Evolutionary conservation across 495 filamentous ascomycete species (phyloP).

Genomic region (Symbiotaphrina buchneri): DNA sequence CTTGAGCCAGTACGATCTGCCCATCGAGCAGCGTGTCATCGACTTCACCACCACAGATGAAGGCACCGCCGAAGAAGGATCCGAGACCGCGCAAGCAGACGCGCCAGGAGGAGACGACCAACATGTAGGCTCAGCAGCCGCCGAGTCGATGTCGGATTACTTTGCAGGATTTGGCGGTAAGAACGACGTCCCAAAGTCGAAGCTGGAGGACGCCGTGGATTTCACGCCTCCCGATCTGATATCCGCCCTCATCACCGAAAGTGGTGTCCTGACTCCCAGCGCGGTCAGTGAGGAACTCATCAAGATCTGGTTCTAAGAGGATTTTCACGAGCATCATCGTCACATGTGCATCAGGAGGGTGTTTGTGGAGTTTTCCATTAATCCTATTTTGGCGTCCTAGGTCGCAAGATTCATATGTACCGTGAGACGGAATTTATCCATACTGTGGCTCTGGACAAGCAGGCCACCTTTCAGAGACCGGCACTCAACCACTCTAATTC

Average conservation of each 20-base stretch:
- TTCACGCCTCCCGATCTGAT: conserved; percentile 73
- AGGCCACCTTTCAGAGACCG: too few species aligned
- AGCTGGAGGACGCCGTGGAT: conserved; percentile 39
- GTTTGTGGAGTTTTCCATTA: too few species aligned
- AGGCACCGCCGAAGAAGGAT: conserved; percentile 7
- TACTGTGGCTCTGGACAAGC: too few species aligned
- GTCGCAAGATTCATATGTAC: too few species aligned
- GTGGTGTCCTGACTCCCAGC: conserved; percentile 50
- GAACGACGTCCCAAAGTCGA: conserved; percentile 6
- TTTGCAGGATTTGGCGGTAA: too few species aligned
- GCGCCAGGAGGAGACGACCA: conserved; percentile 5
- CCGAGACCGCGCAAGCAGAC: conserved; percentile 6
- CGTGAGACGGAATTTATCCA: too few species aligned
- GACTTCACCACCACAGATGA: conserved; percentile 29
- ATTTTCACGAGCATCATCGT: conserved; percentile 2
- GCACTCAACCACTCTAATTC: too few species aligned
- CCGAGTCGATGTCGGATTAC: too few species aligned
- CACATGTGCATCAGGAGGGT: too few species aligned
- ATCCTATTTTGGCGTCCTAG: too few species aligned
- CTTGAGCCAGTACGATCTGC: conserved; percentile 53
- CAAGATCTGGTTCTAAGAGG: conserved; percentile 47
- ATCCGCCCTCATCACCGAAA: conserved; percentile 57
- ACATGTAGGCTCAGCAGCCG: too few species aligned
- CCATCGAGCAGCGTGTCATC: conserved; percentile 51
- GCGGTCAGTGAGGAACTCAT: conserved; percentile 60